Evolutionary conservation across 1,284 basidiomycete species (phyloP), one percentile per base, ranked within the genome.

Genomic region (Ceratobasidium sp.): DNA sequence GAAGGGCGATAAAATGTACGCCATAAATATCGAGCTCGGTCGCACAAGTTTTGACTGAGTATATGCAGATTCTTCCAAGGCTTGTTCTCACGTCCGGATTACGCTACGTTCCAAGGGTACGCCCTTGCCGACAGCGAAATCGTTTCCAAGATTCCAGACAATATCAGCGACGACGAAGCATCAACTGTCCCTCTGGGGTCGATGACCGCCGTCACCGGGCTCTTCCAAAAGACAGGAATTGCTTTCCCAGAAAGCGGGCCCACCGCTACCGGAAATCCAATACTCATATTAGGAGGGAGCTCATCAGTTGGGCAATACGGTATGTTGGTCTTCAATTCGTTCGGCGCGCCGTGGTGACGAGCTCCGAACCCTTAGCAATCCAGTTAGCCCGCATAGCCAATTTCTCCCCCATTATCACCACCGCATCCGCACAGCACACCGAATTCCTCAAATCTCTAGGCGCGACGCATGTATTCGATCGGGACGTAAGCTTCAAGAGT

Each of bases 401-500:
- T 8, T 78, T 79, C 65, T 73, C 62, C 22, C 59, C 59, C 2
- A 63, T 63, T 17, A 24, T 63, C 59, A 47, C 59, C 5, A 63
- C 77, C 5, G 71, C 76, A 4, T 78, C 67, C 8, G 57, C 62
- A 11, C 75, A 75, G 50, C 76, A 77, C 50, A 24, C 65, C 9
- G 75, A 75, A 1, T 50, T 76, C 7, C 54, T 78, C 44, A 76
- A 31, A 44, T 77, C 76, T 1, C 71, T 77, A 29, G 77, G 76
- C 1, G 77, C 77, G 7, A 77, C 77, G 9, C 77, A 77, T 57
- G 63, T 78, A 27, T 57, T 78, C 27, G 77, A 56, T 24, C 84
- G 87, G 50, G 79, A 82, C 29, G 59, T 80, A 15, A 59, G 78
- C 15, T 79, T 87, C 29, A 76, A 75, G 0, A 75, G 69, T 1